phyloP scores from a whole-genome alignment of 73 alveolate species.

The Durusdinium trenchii region DNA sequence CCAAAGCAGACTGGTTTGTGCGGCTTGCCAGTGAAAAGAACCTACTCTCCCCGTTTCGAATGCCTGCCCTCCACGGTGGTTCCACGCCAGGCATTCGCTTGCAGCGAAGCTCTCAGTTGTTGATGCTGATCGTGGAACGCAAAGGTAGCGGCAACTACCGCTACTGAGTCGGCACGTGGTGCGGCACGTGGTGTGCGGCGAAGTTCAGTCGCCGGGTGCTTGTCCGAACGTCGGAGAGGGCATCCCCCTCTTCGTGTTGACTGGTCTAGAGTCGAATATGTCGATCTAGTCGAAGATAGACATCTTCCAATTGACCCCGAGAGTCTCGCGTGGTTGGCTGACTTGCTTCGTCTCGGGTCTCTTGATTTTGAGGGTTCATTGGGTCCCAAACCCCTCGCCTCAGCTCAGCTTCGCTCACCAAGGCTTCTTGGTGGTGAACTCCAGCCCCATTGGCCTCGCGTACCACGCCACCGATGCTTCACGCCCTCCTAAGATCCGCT shows the following conservation, averaged over 20 bases:
- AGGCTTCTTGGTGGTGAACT: constrained; percentile 87
- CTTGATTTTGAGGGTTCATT: too few relatives aligned
- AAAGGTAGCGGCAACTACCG: constrained; percentile 93
- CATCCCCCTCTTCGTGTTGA: too few relatives aligned
- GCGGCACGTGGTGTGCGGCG: not conserved
- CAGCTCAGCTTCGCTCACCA: not conserved
- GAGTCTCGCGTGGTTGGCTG: too few relatives aligned
- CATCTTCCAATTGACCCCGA: too few relatives aligned
- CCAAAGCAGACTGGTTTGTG: too few relatives aligned
- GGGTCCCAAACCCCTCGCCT: not conserved
- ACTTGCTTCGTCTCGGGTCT: too few relatives aligned
- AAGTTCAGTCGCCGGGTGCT: not conserved
- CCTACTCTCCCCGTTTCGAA: too few relatives aligned
- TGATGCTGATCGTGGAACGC: constrained; percentile 88
- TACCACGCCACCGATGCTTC: constrained; percentile 88
- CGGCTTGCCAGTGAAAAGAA: too few relatives aligned
- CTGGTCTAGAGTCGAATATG: too few relatives aligned
- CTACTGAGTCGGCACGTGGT: not conserved
- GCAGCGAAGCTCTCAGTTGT: constrained; percentile 50
- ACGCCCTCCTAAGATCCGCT: constrained; percentile 85
- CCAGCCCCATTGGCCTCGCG: constrained; percentile 58
- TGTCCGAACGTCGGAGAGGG: too few relatives aligned
- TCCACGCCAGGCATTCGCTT: constrained; percentile 53
- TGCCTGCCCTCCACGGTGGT: constrained; percentile 7
- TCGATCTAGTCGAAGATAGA: too few relatives aligned